Base-by-base conservation (phyloP, 2,329 filamentous ascomycete species). In the Clonostachys rhizophaga region DNA sequence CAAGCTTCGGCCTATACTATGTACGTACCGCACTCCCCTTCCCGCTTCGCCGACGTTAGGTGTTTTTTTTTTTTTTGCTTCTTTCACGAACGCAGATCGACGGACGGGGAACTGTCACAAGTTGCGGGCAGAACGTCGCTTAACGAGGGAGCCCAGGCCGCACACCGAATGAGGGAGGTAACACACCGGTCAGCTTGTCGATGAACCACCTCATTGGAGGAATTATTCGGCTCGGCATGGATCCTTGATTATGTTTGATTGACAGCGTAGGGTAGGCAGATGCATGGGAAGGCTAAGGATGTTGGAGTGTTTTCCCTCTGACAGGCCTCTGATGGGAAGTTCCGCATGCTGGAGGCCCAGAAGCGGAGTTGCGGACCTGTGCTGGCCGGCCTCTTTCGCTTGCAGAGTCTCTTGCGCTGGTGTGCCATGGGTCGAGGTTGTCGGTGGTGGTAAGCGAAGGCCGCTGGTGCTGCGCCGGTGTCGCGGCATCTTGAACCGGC, bases 401-500 rank as follows among this genome's bases (percentile, higher is more conserved):
- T 40, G 44, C 44, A 45, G 35, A 30, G 40, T 45, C 44, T 40
- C 34, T 30, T 40, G 34, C 44, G 44, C 44, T 17, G 16, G 44
- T 30, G 24, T 37, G 34, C 36, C 24, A 34, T 44, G 43, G 43
- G 43, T 30, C 34, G 13, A 14, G 20, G 42, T 17, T 43, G 17
- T 43, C 42, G 34, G 16, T 30, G 20, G 20, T 44, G 20, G 16
- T 43, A 36, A 35, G 34, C 43, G 33, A 45, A 24, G 42, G 30
- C 30, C 16, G 10, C 30, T 18, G 43, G 17, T 24, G 16, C 34
- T 45, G 30, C 33, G 10, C 43, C 43, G 43, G 43, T 35, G 34
- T 45, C 40, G 44, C 44, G 44, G 44, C 44, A 40, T 40, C 44
- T 45, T 17, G 44, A 45, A 37, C 44, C 44, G 44, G 17, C 36